phyloP scores from a whole-genome alignment of 805 yeast genomes.

The Lachancea sp. region DNA sequence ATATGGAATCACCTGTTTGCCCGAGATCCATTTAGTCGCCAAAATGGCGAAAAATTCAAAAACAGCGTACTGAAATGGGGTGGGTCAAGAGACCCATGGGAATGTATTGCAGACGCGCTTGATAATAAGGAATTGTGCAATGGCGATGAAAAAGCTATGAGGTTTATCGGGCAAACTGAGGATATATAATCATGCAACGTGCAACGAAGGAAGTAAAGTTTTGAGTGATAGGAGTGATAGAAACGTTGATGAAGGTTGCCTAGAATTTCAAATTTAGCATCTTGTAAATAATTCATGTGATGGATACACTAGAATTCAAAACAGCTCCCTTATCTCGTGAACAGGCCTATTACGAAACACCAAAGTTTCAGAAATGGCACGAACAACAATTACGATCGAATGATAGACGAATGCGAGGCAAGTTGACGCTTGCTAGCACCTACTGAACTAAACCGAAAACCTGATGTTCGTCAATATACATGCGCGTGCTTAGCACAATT shows the following conservation, averaged over 20 bases:
- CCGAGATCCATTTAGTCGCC: conserved; percentile 60
- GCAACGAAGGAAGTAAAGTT: not conserved
- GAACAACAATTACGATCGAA: no score
- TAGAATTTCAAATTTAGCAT: not conserved
- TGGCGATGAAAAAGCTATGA: conserved; percentile 74
- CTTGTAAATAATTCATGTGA: conserved; percentile 5
- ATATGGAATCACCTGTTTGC: conserved; percentile 73
- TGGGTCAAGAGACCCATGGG: conserved; percentile 87
- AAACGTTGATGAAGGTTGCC: not conserved
- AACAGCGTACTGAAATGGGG: conserved; percentile 82
- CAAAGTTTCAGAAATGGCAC: no score
- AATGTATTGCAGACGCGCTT: conserved; percentile 70
- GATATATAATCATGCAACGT: conserved; percentile 2
- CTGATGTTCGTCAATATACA: no score
- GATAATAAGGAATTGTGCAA: conserved; percentile 51
- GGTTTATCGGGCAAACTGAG: conserved; percentile 37
- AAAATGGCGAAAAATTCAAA: conserved; percentile 71
- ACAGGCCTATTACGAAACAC: no score
- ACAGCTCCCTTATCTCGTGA: not conserved
- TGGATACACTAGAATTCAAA: not conserved
- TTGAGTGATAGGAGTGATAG: not conserved
- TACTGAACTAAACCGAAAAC: no score
- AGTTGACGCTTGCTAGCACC: no score
- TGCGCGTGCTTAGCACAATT: no score
- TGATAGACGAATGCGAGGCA: no score